Conservation (phyloP, 176 grass and related monocot species). For the Puccinellia tenuiflora region DNA sequence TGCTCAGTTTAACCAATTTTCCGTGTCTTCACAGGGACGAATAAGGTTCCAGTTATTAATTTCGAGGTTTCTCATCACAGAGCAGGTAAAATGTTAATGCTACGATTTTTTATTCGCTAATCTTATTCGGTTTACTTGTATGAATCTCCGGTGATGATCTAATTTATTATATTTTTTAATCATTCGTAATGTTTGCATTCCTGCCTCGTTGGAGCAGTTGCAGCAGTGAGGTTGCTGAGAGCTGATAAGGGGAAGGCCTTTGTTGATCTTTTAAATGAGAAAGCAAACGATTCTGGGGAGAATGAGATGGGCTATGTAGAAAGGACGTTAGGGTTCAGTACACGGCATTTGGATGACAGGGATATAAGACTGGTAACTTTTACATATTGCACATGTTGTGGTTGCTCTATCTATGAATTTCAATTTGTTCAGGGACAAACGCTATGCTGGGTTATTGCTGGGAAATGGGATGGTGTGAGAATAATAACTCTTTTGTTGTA, state of each 20-base stretch:
- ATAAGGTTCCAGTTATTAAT: conserved; percentile 33
- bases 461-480: neutral
- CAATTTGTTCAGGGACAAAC: neutral
- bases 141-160: neutral
- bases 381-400: conserved; percentile 5
- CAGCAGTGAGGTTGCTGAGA: conserved; percentile 80
- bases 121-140: neutral
- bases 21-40: conserved; percentile 7
- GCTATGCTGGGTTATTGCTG: neutral
- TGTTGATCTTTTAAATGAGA: conserved; percentile 85
- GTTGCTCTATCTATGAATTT: conserved; percentile 2
- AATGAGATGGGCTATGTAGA: conserved; percentile 90
- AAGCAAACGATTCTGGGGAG: conserved; percentile 39
- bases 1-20: neutral
- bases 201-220: conserved; percentile 38
- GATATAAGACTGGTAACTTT: conserved; percentile 81
- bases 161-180: conserved; percentile 5
- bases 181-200: neutral
- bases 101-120: neutral
- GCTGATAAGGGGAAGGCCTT: conserved; percentile 81
- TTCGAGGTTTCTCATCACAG: conserved; percentile 42
- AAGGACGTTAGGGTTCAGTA: conserved; percentile 77
- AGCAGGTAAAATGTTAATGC: conserved; percentile 27
- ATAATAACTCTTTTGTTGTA: neutral
- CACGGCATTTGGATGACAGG: conserved; percentile 63